Base-by-base conservation (phyloP, 208 protist genomes). In the Acanthamoeba lugdunensis region DNA sequence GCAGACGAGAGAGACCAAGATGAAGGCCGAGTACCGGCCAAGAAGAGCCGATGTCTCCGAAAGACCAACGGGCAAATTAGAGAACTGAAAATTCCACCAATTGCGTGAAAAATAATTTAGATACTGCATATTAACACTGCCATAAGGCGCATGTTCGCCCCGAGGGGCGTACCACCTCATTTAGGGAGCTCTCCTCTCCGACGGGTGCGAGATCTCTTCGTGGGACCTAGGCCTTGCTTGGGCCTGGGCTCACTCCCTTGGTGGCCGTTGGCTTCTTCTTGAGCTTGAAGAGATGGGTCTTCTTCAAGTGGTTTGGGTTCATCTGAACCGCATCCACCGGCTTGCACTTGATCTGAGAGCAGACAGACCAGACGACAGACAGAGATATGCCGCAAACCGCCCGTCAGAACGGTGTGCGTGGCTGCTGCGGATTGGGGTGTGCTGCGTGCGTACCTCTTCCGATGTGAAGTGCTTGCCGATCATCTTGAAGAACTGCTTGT, bases 401-500 rank as follows among this genome's bases (percentile, higher is more conserved):
- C 2, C 6, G 16, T 67, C n/a, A 0, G 1, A 4, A 8, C 23
- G 6, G 1, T 67, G 61, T 8, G 61, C 37, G 37, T 41, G 2
- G 23, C 16, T 67, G 61, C 23, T 11, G 13, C 23, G 61, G 16
- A 13, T 56, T 13, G 52, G 54, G 2, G 54, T 21, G 54, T 48
- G 41, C 28, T 71, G 65, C 13, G 2, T 71, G 71, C 41, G 6
- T 65, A 90, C 84, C 48, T 90, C 84, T 45, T 61, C 30, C 8
- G 30, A 71, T 3, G 84, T 71, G 13, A 90, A 90, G 54, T 58
- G 48, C 25, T 90, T 90, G 84, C 56, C 56, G n/a, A 69, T 41
- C 84, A 90, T 90, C 50, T 69, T 58, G 56, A 90, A 90, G 58
- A 90, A 90, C 28, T 71, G 58, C 54, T 58, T 90, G 84, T 90